Conservation (phyloP, 2,329 filamentous ascomycete genomes). For the Coniella lustricola region DNA sequence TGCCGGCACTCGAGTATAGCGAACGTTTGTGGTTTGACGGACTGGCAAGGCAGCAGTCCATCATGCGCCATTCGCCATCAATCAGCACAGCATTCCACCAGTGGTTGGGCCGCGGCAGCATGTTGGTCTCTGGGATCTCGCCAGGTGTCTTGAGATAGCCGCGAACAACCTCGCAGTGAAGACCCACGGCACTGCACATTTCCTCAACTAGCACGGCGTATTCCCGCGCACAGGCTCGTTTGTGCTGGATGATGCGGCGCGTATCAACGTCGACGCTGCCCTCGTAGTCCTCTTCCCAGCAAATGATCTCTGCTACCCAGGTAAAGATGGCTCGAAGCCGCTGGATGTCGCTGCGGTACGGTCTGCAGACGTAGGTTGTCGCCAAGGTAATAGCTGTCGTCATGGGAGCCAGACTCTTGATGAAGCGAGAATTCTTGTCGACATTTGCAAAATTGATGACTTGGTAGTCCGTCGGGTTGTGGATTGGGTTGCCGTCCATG, state of each 20-base stretch:
- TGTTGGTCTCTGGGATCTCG: constrained; percentile 71
- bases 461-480: constrained; percentile 73
- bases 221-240: constrained; percentile 79
- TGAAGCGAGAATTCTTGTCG: constrained; percentile 91
- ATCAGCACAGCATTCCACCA: constrained; percentile 96
- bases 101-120: constrained; percentile 83
- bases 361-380: constrained; percentile 86
- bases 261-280: constrained; percentile 64
- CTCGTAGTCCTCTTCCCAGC: constrained; percentile 93
- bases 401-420: constrained; percentile 73
- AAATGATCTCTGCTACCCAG: constrained; percentile 91
- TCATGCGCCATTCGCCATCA: constrained; percentile 91
- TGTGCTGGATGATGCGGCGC: constrained; percentile 73
- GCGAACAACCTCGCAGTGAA: constrained; percentile 79
- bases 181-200: constrained; percentile 86
- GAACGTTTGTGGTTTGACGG: constrained; percentile 79
- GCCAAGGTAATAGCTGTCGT: constrained; percentile 77
- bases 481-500: constrained; percentile 75
- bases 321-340: constrained; percentile 90
- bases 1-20: constrained; percentile 67
- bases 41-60: constrained; percentile 87
- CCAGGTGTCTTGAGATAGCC: constrained; percentile 90
- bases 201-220: constrained; percentile 83
- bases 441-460: constrained; percentile 76
- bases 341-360: constrained; percentile 91